Base-by-base conservation (phyloP, 257 asterid species). In the Solanum neorickii region DNA sequence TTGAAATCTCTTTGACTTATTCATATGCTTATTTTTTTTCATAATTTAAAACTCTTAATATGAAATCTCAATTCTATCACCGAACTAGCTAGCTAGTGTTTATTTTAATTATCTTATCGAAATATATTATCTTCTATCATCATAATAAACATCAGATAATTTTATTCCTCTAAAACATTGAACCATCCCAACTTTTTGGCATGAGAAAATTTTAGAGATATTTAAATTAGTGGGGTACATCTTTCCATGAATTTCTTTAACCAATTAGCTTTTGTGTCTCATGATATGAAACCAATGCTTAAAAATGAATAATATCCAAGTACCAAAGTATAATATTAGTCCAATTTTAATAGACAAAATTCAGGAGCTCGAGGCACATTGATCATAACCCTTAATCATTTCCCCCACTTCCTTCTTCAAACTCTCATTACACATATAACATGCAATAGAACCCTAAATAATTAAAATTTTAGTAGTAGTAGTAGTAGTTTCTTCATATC, bases 321-420 rank as follows among this genome's bases (percentile, higher is more conserved):
- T 80, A 49, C 68, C 44, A 47, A 47, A 47, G 85, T 80, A 25
- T 46, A 4, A 77, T 42, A 25, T 29, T 44, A 47, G 66, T 80
- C 9, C 7, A 80, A 80, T 80, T 80, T 78, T 78, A 47, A 80
- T 80, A 27, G 27, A 47, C 68, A 29, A 18, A 80, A 27, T 80
- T 80, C 85, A 80, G 85, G 68, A 31, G 85, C 68, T 80, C 85
- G 85, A 49, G 83, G 76, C 31, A 82, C 84, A 83, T 74, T 31
- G 37, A 72, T 37, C 56, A 75, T 12, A 11, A 8, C 21, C 33
- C 35, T 21, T 87, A 88, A 93, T 94, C 90, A 93, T 94, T 90
- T 87, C 87, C 35, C 85, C 92, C 95, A 90, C 95, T 83, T 87
- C 62, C 89, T 37, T 88, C 88, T 83, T 39, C 56, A 59, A 78